Evolutionary conservation across 768 basidiomycete species (phyloP).

Genomic region (Mycena rebaudengoi): DNA sequence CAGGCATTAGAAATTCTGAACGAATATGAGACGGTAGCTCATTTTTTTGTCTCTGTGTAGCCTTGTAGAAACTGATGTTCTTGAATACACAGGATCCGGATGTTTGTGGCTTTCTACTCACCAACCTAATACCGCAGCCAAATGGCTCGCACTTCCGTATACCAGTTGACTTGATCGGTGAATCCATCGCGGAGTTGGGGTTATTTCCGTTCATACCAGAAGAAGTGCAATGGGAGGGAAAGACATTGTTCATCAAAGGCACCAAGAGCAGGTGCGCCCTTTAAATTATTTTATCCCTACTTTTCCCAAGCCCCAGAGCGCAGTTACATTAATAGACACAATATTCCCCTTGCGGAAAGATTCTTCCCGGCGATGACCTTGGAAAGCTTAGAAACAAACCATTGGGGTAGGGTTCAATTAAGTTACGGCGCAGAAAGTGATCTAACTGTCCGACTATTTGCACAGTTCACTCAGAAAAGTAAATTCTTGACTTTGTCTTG

Average conservation of each 20-base stretch:
- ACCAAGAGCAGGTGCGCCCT: constrained; percentile 70
- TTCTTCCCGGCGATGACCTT: constrained; percentile 81
- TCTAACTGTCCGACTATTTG: neutral
- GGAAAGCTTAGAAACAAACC: constrained; percentile 75
- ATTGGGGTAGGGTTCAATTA: constrained; percentile 75
- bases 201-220: constrained; percentile 77
- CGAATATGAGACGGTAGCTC: constrained; percentile 70
- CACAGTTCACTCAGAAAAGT: constrained; percentile 84
- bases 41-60: constrained; percentile 23
- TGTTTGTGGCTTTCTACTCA: constrained; percentile 85
- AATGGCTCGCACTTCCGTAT: constrained; percentile 65
- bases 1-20: constrained; percentile 75
- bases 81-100: constrained; percentile 63
- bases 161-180: constrained; percentile 71
- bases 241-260: constrained; percentile 81
- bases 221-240: constrained; percentile 62
- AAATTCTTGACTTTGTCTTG: constrained; percentile 12
- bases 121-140: constrained; percentile 68
- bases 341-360: constrained; percentile 63
- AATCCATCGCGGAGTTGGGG: constrained; percentile 73
- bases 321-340: constrained; percentile 78
- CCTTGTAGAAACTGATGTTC: neutral
- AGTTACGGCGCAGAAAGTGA: neutral
- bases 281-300: neutral
- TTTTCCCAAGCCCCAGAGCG: constrained; percentile 29